Evolutionary conservation across 495 filamentous ascomycete genomes (phyloP).

Genomic region (Evansstolkia leycettana): DNA sequence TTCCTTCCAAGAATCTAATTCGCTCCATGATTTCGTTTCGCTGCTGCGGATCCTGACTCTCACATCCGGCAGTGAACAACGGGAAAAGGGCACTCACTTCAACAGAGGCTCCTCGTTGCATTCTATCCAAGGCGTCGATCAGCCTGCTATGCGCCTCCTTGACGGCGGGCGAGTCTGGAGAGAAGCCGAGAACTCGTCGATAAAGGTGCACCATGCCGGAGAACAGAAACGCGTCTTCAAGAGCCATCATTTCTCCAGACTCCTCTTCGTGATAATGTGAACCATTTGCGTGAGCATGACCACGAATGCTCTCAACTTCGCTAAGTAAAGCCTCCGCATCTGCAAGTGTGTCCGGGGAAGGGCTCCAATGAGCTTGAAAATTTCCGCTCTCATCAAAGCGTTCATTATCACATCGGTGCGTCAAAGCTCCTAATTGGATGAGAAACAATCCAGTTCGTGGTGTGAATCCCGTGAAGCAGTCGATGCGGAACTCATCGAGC

Average conservation of each 20-base stretch:
- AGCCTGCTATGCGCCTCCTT: conserved; percentile 54
- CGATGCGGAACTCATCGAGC: conserved; percentile 50
- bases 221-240: conserved; percentile 70
- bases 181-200: conserved; percentile 54
- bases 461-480: conserved; percentile 75
- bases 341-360: conserved; percentile 36
- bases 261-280: conserved; percentile 24
- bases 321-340: conserved; percentile 43
- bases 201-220: conserved; percentile 69
- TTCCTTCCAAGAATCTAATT: conserved; percentile 56
- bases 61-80: conserved; percentile 76
- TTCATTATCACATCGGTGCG: conserved; percentile 55
- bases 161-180: conserved; percentile 42
- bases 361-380: conserved; percentile 44
- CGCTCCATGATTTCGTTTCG: conserved; percentile 51
- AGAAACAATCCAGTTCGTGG: conserved; percentile 58
- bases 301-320: conserved; percentile 31
- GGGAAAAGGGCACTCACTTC: conserved; percentile 73
- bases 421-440: conserved; percentile 60
- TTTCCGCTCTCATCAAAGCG: conserved; percentile 47
- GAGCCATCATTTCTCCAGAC: conserved; percentile 54
- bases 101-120: conserved; percentile 53
- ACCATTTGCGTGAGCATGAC: conserved; percentile 17
- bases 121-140: conserved; percentile 45
- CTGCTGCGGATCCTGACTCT: conserved; percentile 43